Conservation (phyloP, 192 early-diverging fungal genomes). For the Coemansia guatemalensis region DNA sequence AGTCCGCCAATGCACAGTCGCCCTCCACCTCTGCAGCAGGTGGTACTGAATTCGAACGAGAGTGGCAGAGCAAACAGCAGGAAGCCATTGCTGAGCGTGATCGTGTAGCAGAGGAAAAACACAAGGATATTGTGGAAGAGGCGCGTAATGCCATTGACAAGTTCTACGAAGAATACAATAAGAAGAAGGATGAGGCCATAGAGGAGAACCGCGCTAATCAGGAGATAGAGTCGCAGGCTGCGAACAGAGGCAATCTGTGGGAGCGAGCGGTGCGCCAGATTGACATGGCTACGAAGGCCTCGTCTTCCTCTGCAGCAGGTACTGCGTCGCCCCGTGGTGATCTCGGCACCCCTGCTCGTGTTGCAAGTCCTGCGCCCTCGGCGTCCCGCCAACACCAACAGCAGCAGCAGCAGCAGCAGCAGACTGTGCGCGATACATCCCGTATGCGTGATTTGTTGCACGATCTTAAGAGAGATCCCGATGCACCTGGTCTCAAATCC, state of each 20-base stretch:
- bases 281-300: conserved; percentile 55
- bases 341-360: neutral
- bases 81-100: conserved; percentile 62
- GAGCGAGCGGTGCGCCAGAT: conserved; percentile 69
- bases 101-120: conserved; percentile 50
- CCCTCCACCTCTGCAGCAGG: neutral
- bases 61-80: conserved; percentile 67
- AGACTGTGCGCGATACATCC: conserved; percentile 56
- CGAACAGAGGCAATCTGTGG: conserved; percentile 67
- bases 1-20: neutral
- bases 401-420: conserved; percentile 6
- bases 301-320: neutral
- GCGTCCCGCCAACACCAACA: conserved; percentile 12
- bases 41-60: conserved; percentile 45
- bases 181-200: conserved; percentile 65
- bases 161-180: conserved; percentile 82
- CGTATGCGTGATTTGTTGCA: conserved; percentile 71
- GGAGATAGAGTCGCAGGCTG: conserved; percentile 53
- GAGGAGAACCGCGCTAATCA: conserved; percentile 60
- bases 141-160: conserved; percentile 69
- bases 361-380: conserved; percentile 7
- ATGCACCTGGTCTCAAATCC: conserved; percentile 64
- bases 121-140: conserved; percentile 59
- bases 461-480: conserved; percentile 65
- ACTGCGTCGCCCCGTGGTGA: neutral